Percentiles rank a stretch among this genome's conserved stretches.
phyloP scores from a whole-genome alignment of 2,329 filamentous ascomycete genomes.

The Pseudocercospora eumusae region DNA sequence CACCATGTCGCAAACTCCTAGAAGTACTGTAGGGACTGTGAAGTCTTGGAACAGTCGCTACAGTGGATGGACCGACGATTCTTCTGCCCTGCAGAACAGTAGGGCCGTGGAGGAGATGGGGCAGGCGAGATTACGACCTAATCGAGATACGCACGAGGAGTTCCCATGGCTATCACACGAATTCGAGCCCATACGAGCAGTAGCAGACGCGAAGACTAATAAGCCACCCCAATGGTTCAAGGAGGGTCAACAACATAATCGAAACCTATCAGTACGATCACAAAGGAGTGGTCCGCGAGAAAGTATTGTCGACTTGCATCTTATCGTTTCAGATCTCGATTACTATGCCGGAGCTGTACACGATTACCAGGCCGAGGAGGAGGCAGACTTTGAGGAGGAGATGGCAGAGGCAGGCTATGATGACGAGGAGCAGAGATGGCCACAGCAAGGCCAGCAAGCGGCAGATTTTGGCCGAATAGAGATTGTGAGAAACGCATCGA shows the following conservation, averaged over 20 bases:
- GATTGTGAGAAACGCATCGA: conserved; percentile 34
- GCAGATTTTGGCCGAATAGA: conserved; percentile 37
- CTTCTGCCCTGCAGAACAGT: conserved; percentile 27
- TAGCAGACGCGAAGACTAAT: conserved; percentile 24
- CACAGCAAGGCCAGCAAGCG: conserved; percentile 27
- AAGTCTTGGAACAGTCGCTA: conserved; percentile 39
- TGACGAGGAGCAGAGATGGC: conserved; percentile 34
- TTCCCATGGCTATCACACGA: conserved; percentile 40
- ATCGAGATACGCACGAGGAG: conserved; percentile 31
- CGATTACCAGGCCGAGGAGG: conserved; percentile 40
- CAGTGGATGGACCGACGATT: conserved; percentile 35
- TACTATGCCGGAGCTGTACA: conserved; percentile 43
- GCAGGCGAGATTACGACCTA: conserved; percentile 32
- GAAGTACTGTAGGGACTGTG: conserved; percentile 37
- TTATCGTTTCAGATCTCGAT: conserved; percentile 41
- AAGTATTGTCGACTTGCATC: conserved; percentile 39
- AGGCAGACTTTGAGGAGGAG: conserved; percentile 34
- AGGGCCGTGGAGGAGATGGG: conserved; percentile 36
- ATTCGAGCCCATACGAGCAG: conserved; percentile 36
- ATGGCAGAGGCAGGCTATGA: conserved; percentile 29
- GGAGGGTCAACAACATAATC: conserved; percentile 35
- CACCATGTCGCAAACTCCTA: conserved; percentile 36
- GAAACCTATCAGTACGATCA: conserved; percentile 26
- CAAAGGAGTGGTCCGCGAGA: conserved; percentile 35
- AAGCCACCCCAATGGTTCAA: conserved; percentile 38